Evolutionary conservation across 139 green algal genomes (phyloP).

Genomic region (Bryopsis sp.): DNA sequence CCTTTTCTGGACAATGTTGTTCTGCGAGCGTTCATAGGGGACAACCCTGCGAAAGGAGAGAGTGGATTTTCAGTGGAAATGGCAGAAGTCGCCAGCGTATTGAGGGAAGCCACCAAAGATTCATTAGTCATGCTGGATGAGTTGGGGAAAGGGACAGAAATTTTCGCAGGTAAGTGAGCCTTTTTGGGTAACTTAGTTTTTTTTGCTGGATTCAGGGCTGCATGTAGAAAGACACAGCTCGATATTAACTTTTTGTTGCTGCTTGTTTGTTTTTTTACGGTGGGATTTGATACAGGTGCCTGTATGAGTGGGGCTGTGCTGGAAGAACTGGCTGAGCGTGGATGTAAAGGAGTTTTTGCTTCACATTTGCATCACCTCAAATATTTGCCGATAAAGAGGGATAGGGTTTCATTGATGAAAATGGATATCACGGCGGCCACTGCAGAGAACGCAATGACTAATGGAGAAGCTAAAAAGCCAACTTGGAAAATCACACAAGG

Average conservation of each 20-base stretch:
- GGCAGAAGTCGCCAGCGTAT: constrained; percentile 51
- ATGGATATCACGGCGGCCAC: constrained; percentile 33
- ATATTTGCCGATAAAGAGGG: constrained; percentile 29
- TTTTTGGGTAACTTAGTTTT: too few relatives aligned
- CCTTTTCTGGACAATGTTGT: constrained; percentile 62
- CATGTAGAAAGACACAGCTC: background rate
- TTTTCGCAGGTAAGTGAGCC: constrained; percentile 53
- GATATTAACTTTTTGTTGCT: background rate
- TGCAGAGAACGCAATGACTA: constrained; percentile 19
- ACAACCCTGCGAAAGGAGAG: constrained; percentile 68
- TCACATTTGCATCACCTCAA: constrained; percentile 82
- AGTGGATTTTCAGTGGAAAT: constrained; percentile 83
- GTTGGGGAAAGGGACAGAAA: constrained; percentile 89
- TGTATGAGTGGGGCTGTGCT: constrained; percentile 55
- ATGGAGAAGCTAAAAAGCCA: too few relatives aligned
- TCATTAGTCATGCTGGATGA: constrained; percentile 82
- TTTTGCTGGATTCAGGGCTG: too few relatives aligned
- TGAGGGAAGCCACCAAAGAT: constrained; percentile 34
- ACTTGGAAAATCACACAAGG: too few relatives aligned
- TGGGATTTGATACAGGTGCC: constrained; percentile 11
- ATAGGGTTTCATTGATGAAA: constrained; percentile 26
- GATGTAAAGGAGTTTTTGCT: constrained; percentile 72
- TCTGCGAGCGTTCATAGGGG: constrained; percentile 67
- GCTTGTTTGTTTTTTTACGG: background rate
- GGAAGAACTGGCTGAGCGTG: constrained; percentile 39